A percentile compares a stretch with the other conserved stretches of the same genome.
phyloP scores from a whole-genome alignment of 805 yeast genomes.

The Torulaspora franciscae region DNA sequence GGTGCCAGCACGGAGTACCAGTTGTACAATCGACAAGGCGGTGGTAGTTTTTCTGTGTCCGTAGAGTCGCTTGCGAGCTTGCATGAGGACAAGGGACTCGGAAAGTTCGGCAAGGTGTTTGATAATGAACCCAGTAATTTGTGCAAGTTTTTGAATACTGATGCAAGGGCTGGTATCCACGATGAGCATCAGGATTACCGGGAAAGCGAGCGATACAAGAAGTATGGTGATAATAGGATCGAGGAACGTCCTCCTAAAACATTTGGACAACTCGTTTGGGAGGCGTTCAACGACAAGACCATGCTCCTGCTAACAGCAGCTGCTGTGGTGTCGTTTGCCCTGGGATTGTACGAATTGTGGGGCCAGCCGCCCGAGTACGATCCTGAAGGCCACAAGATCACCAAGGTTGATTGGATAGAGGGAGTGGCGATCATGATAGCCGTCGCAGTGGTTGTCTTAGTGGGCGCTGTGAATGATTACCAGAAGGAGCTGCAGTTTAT shows the following conservation, averaged over 20 bases:
- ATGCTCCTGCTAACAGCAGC: conserved; percentile 78
- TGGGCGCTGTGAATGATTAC: conserved; percentile 93
- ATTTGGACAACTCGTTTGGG: conserved; percentile 62
- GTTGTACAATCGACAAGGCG: conserved; percentile 6
- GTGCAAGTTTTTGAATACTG: conserved; percentile 24
- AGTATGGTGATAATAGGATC: conserved; percentile 64
- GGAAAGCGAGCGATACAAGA: conserved; percentile 18
- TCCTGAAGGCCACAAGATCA: conserved; percentile 67
- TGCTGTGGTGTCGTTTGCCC: conserved; percentile 80
- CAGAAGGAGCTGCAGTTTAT: conserved; percentile 94
- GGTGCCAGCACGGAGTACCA: conserved; percentile 5
- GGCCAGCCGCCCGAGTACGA: conserved; percentile 78
- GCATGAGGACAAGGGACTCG: conserved; percentile 35
- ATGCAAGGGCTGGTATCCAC: conserved; percentile 22
- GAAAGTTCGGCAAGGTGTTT: conserved; percentile 23
- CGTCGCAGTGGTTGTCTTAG: conserved; percentile 80
- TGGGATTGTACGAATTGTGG: conserved; percentile 89
- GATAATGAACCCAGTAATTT: conserved; percentile 21
- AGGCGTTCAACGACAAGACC: conserved; percentile 88
- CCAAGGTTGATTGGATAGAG: conserved; percentile 96
- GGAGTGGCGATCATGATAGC: conserved; percentile 97
- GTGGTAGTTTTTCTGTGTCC: conserved; percentile 12
- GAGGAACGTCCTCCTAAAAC: conserved; percentile 72
- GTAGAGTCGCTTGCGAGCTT: conserved; percentile 24
- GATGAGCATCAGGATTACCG: conserved; percentile 10